phyloP scores from a whole-genome alignment of 495 filamentous ascomycete genomes.

The Lasiosphaeria ovina region DNA sequence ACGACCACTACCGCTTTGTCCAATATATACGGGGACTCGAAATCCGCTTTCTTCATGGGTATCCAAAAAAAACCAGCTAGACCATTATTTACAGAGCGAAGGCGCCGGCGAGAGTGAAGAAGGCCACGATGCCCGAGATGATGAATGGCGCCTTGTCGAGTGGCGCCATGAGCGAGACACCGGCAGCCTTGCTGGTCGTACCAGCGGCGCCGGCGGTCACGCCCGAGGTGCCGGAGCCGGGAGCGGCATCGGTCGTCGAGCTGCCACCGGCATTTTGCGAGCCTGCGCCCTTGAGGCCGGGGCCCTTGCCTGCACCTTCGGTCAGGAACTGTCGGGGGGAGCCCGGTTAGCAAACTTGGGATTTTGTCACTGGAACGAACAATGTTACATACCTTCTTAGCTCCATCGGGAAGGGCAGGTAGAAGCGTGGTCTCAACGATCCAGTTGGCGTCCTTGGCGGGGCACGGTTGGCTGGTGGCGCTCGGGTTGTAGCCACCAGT shows the following conservation, averaged over 20 bases:
- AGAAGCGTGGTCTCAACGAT: slow-evolving; percentile 62
- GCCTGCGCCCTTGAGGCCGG: slow-evolving; percentile 69
- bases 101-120: slow-evolving; percentile 67
- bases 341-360: slow-evolving; percentile 16
- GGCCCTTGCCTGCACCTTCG: slow-evolving; percentile 69
- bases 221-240: slow-evolving; percentile 52
- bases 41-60: too few relatives aligned
- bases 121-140: slow-evolving; percentile 52
- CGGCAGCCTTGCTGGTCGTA: slow-evolving; percentile 30
- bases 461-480: slow-evolving; percentile 67
- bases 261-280: slow-evolving; percentile 49
- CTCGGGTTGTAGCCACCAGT: slow-evolving; percentile 74
- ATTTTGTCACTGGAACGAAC: neutral
- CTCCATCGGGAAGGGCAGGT: slow-evolving; percentile 73
- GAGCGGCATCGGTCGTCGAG: slow-evolving; percentile 51
- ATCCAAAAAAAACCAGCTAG: neutral
- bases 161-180: slow-evolving; percentile 41
- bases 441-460: slow-evolving; percentile 66
- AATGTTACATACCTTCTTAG: slow-evolving; percentile 37
- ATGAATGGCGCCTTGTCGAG: slow-evolving; percentile 54
- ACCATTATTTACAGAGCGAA: slow-evolving; percentile 50
- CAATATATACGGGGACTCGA: too few relatives aligned
- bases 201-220: slow-evolving; percentile 37
- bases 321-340: slow-evolving; percentile 58
- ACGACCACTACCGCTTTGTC: too few relatives aligned